phyloP scores from a whole-genome alignment of 176 grass and related monocot species.

The Cenchrus americanus region DNA sequence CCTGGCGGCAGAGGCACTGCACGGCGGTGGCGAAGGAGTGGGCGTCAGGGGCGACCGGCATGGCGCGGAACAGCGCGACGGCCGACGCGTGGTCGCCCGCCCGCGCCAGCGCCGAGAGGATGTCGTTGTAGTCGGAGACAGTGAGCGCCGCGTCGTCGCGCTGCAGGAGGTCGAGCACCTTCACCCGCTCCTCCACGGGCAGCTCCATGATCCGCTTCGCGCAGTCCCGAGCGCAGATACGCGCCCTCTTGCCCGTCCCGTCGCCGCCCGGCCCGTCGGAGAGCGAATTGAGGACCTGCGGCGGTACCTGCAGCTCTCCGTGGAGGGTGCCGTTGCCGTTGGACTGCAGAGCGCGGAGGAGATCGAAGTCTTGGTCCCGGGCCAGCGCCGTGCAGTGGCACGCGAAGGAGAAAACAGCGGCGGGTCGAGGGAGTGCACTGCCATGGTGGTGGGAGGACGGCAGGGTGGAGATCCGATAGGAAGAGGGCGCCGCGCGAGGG shows the following conservation, averaged over 20 bases:
- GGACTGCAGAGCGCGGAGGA: conserved; percentile 41
- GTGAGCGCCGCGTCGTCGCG: conserved; percentile 62
- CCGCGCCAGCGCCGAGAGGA: conserved; percentile 63
- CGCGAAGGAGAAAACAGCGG: conserved; percentile 3
- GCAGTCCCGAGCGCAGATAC: conserved; percentile 43
- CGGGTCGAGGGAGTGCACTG: conserved; percentile 19
- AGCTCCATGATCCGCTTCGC: conserved; percentile 63
- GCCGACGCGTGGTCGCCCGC: conserved; percentile 61
- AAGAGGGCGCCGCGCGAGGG: not conserved
- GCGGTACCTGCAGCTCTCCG: not conserved
- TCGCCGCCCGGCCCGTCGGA: not conserved
- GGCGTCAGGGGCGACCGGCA: conserved; percentile 50
- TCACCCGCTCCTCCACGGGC: conserved; percentile 76
- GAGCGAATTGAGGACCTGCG: not conserved
- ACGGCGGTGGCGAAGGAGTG: conserved; percentile 63
- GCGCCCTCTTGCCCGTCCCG: not conserved
- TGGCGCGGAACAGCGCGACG: conserved; percentile 58
- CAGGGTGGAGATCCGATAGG: not conserved
- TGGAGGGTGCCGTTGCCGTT: conserved; percentile 50
- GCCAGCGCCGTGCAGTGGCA: conserved; percentile 29
- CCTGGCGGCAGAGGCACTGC: conserved; percentile 76
- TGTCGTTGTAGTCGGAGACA: conserved; percentile 92
- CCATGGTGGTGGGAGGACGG: conserved; percentile 41
- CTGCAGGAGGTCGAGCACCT: conserved; percentile 78
- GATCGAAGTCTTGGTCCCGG: conserved; percentile 29